These are phyloP conservation scores for Xylaria sp. DNA, from an alignment of 2,329 filamentous ascomycete species.

Conservation along the genomic window DNA sequence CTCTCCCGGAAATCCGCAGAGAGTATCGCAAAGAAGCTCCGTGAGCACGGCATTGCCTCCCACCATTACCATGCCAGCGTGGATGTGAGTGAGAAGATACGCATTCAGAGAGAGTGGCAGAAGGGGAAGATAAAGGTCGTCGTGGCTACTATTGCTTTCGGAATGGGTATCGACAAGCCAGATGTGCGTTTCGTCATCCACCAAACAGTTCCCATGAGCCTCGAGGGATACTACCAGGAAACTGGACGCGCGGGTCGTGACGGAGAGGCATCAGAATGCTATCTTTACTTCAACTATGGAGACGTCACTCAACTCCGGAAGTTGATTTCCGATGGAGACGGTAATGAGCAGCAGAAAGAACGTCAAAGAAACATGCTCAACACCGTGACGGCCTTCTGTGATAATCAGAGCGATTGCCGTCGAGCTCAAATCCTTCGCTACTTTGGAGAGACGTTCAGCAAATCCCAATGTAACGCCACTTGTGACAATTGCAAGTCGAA, in stretches of 20 bases:
- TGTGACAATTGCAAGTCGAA: slow-evolving; percentile 89
- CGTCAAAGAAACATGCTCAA: slow-evolving; percentile 81
- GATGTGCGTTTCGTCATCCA: slow-evolving; percentile 97
- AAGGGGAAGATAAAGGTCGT: slow-evolving; percentile 75
- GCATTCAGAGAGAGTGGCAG: slow-evolving; percentile 80
- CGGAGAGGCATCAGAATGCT: slow-evolving; percentile 80
- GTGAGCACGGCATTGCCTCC: slow-evolving; percentile 61
- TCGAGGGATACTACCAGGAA: slow-evolving; percentile 98
- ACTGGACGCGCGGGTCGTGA: slow-evolving; percentile 93
- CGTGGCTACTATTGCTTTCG: slow-evolving; percentile 96
- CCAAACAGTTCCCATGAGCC: slow-evolving; percentile 83
- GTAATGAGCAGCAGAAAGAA: slow-evolving; percentile 71
- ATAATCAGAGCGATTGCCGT: slow-evolving; percentile 83
- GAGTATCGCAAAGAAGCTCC: slow-evolving; percentile 65
- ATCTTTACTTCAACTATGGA: slow-evolving; percentile 77
- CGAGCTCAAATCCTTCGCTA: slow-evolving; percentile 86
- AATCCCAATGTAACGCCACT: slow-evolving; percentile 62
- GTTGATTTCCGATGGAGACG: slow-evolving; percentile 80
- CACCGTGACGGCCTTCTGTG: slow-evolving; percentile 79
- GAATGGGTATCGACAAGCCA: slow-evolving; percentile 99
- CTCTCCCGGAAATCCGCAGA: slow-evolving; percentile 81
- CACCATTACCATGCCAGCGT: slow-evolving; percentile 84
- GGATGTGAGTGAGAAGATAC: slow-evolving; percentile 58
- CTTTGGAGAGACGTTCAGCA: slow-evolving; percentile 79
- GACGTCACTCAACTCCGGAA: slow-evolving; percentile 69